Conservation (phyloP, 441 rosid genomes). For the Isatis lusitanica region DNA sequence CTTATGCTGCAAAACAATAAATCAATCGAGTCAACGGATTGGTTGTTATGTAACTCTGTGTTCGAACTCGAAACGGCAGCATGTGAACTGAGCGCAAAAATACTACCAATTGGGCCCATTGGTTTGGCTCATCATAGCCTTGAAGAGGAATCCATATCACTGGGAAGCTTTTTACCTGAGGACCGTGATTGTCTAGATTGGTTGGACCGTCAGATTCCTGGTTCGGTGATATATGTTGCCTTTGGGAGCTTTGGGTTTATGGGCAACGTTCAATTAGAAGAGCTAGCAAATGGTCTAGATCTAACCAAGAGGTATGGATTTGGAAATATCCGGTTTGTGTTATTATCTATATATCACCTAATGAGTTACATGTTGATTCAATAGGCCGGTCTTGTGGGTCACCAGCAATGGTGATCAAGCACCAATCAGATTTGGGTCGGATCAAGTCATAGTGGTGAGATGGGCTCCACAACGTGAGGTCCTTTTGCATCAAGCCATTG, state of each 20-base stretch:
- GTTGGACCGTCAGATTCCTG: conserved; percentile 50
- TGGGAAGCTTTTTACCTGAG: conserved; percentile 51
- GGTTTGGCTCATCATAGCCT: conserved; percentile 28
- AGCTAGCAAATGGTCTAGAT: conserved; percentile 57
- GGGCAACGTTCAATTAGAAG: conserved; percentile 44
- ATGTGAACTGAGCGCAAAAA: conserved; percentile 24
- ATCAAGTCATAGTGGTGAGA: conserved; percentile 35
- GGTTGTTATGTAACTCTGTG: conserved; percentile 54
- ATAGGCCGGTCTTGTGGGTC: conserved; percentile 38
- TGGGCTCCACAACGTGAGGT: conserved; percentile 64
- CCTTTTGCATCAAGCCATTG: conserved; percentile 43
- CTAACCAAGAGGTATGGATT: conserved; percentile 15
- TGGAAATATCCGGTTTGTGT: background rate
- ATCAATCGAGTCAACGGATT: conserved; percentile 39
- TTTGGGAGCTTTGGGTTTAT: conserved; percentile 57
- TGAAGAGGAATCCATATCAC: conserved; percentile 4
- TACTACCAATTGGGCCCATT: conserved; percentile 53
- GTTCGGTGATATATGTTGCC: conserved; percentile 63
- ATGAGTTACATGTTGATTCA: background rate
- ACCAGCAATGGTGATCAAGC: conserved; percentile 9
- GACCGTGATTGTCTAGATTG: conserved; percentile 54
- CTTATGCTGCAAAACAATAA: conserved; percentile 38
- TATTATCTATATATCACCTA: background rate
- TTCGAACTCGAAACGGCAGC: conserved; percentile 54
- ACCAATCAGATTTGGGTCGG: conserved; percentile 15